Evolutionary conservation across 305 asterid species (phyloP), one percentile per base, ranked within the genome.

Genomic region (Fraxinus dipetala): DNA sequence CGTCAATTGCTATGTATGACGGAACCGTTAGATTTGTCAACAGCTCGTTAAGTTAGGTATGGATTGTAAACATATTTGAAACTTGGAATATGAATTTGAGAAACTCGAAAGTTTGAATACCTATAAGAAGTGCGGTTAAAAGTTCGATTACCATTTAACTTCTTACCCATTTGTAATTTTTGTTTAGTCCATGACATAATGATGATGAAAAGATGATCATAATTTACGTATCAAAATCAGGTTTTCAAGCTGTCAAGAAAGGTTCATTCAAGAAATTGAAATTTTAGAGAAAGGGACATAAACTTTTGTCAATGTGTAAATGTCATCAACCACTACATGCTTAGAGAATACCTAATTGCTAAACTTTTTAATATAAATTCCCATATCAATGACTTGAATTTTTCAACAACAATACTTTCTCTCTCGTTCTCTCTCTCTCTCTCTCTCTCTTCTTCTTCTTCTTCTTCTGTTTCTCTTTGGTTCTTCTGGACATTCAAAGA

Each of bases 291-390:
- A 79, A 79, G 20, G 30, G 82, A 67, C 77, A 14, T 38, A 22
- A 3, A 5, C 22, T 9, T 20, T 56, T 20, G 74, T 61, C 24
- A 75, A 38, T 72, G 59, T 75, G 61, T 75, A 35, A 72, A 36
- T 75, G 78, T 75, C 78, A 75, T 75, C 78, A 75, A 75, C 78
- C 78, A 79, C 82, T 43, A 40, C 72, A 10, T 40, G 59, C 35
- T 69, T 74, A 65, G 51, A 28, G 38, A 79, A 79, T 20, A 79
- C 77, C 82, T 79, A 79, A 67, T 40, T 7, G 34, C 30, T 10
- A 40, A 24, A 67, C 74, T 65, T 79, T 78, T 63, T 59, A 32
- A 78, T 59, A 78, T 78, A 78, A 31, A 78, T 59, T 59, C 5
- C 72, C 7, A 78, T 72, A 8, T 20, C 72, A 65, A 26, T 24